Base-by-base conservation (phyloP, 1,284 basidiomycete genomes). In the Cryptococcus jaspeensis region DNA sequence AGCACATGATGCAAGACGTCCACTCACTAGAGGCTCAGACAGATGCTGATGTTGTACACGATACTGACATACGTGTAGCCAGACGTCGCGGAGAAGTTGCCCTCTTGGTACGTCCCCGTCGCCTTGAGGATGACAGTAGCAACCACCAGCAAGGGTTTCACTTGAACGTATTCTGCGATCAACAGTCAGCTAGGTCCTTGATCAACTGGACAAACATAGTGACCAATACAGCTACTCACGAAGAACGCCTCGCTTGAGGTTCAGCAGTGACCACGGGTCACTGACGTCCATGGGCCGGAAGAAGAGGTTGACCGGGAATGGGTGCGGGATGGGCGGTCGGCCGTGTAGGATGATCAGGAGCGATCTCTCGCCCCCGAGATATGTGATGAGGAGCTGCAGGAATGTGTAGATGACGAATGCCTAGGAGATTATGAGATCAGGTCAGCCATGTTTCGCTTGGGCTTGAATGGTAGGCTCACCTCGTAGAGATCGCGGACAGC, bases 391-490 rank as follows among this genome's bases (percentile, higher is more conserved):
- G 16, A 92, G 83, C 39, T 87, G 84, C 72, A 92, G 89, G 79
- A 92, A 92, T 65, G 87, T 93, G 78, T 98, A 97, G 67, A 97
- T 97, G 43, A 97, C 93, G 72, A 96, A 97, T 1, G 92, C 93
- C 90, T 93, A 62, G 11, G 16, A 11, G 39, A 37, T n/a, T 22
- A 18, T n/a, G 39, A 38, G 25, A 22, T 15, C 18, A 13, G 56
- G 50, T 46, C 36, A 50, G 35, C 16, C 25, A 18, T 22, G 35
- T 38, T 8, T 38, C 35, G 28, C 15, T 39, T 18, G 45, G 37
- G 12, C 58, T 39, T 20, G 37, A 56, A 16, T 25, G 28, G 25
- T 28, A 12, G 12, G 71, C 84, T 61, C 57, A 90, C 92, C 83
- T 99, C 95, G 78, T 99, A 99, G 12, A 99, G 85, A 75, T 99